Base-by-base conservation (phyloP, 2,329 filamentous ascomycete species). In the Cladophialophora yegresii region DNA sequence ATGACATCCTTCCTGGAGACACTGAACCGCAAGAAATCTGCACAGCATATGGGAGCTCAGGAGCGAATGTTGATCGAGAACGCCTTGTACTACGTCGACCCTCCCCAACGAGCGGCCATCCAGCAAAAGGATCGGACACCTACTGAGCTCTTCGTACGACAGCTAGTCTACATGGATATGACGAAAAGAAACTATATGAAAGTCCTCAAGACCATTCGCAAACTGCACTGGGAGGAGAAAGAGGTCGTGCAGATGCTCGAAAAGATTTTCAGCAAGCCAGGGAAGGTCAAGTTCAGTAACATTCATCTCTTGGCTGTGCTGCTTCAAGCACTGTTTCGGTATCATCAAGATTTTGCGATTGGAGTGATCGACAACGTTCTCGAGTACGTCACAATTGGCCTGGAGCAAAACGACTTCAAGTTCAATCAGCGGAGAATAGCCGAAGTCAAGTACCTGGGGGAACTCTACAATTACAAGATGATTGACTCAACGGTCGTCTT, bases 11-110 rank as follows among this genome's bases (percentile, higher is more conserved):
- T 99, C 75, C 79, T 99, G 26, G 95, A 99, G 77, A 99, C 93
- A 0, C 81, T 99, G 13, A 91, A 96, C 74, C 89, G 95, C 63
- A 99, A 99, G 81, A 99, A 99, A 79, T 87, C 90, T 7, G 93
- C 95, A 7, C 92, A 97, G 74, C 93, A 98, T 74, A 88, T 99
- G 63, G 93, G 93, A 13, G 92, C 96, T 72, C 92, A 96, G 71
- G 95, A 99, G 77, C 89, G 93, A 45, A 98, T 99, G 93, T 86
- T 98, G 32, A 95, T 99, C 63, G 95, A 99, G 76, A 99, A 99
- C 74, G 95, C 95, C 3, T 87, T 97, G 63, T 99, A 99, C 78
- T 98, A 97, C 71, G 95, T 99, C 62, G 95, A 98, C 72, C 95
- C 95, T 13, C 96, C 95, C 0, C 89, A 96, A 75, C 87, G 95